Conservation (phyloP, 1,139 yeast species). For the Spencermartinsiella ligniputridi region DNA sequence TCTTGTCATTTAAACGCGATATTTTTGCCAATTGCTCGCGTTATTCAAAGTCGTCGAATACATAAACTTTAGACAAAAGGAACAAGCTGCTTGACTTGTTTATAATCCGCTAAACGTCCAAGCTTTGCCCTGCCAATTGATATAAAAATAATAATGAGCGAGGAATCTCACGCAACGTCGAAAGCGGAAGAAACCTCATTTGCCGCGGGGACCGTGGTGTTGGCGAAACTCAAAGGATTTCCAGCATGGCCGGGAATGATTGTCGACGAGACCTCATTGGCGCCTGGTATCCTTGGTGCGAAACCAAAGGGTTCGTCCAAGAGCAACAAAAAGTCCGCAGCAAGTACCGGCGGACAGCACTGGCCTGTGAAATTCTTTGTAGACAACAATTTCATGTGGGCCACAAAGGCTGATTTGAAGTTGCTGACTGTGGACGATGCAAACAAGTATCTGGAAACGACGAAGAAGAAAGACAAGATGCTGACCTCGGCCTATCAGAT, state of each 20-base stretch:
- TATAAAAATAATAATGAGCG: not conserved
- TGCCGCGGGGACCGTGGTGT: constrained; percentile 33
- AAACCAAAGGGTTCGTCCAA: not conserved
- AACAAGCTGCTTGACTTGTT: too few species aligned
- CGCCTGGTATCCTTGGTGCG: not conserved
- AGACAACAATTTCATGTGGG: constrained; percentile 32
- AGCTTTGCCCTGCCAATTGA: too few species aligned
- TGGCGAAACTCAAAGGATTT: constrained; percentile 36
- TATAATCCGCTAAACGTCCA: too few species aligned
- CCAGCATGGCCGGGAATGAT: constrained; percentile 41
- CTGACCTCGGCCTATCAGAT: constrained; percentile 52
- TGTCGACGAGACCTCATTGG: not conserved
- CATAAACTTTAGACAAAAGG: too few species aligned
- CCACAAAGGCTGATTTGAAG: constrained; percentile 28
- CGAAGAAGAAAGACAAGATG: constrained; percentile 31
- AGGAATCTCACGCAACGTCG: not conserved
- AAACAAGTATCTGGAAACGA: constrained; percentile 17
- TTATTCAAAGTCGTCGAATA: too few species aligned
- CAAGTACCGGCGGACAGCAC: constrained; percentile 2
- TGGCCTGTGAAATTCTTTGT: constrained; percentile 36
- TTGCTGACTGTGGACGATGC: constrained; percentile 29
- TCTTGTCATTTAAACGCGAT: too few species aligned
- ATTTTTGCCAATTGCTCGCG: too few species aligned
- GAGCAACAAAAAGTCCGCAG: constrained; percentile 6
- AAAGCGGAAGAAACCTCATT: constrained; percentile 2